A percentile compares a stretch with the other conserved stretches of the same genome.
These are phyloP conservation scores for Tolypocladium sp. DNA, from an alignment of 2,329 filamentous ascomycete genomes.

Conservation along the genomic window DNA sequence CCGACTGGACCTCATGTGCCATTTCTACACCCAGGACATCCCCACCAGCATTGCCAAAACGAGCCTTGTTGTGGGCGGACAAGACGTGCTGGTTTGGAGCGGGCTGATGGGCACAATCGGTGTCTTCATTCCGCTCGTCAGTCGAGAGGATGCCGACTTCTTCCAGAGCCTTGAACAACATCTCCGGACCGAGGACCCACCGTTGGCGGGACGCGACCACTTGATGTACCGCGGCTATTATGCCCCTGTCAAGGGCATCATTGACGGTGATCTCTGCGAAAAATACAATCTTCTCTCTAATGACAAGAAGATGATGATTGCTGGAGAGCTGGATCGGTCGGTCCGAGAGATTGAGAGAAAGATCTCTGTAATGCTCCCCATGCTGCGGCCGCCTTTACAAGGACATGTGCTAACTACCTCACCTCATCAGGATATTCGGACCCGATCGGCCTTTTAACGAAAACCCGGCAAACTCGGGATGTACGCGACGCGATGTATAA, in stretches of 20 bases:
- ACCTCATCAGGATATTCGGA: conserved; percentile 41
- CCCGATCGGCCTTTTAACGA: conserved; percentile 47
- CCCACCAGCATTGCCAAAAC: conserved; percentile 86
- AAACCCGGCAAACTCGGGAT: neutral
- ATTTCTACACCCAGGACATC: conserved; percentile 87
- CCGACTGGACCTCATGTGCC: conserved; percentile 73
- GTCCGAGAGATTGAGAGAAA: conserved; percentile 93
- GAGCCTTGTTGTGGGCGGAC: conserved; percentile 79
- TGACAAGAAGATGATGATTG: conserved; percentile 93
- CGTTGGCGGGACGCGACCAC: conserved; percentile 86
- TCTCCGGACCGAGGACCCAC: conserved; percentile 76
- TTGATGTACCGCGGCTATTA: conserved; percentile 95
- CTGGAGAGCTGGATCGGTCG: conserved; percentile 81
- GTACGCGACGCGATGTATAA: neutral
- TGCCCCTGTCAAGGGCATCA: conserved; percentile 89
- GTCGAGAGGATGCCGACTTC: conserved; percentile 91
- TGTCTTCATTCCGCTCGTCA: conserved; percentile 83
- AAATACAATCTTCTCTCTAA: conserved; percentile 73
- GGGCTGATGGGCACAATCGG: conserved; percentile 92
- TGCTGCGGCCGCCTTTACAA: neutral
- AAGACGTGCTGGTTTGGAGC: conserved; percentile 86
- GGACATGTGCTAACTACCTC: conserved; percentile 12
- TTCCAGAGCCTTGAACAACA: conserved; percentile 92
- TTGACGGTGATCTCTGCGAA: conserved; percentile 95
- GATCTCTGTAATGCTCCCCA: conserved; percentile 50